phyloP scores from a whole-genome alignment of 352 stramenopile genomes.

The Stephanocyclus meneghinianus region DNA sequence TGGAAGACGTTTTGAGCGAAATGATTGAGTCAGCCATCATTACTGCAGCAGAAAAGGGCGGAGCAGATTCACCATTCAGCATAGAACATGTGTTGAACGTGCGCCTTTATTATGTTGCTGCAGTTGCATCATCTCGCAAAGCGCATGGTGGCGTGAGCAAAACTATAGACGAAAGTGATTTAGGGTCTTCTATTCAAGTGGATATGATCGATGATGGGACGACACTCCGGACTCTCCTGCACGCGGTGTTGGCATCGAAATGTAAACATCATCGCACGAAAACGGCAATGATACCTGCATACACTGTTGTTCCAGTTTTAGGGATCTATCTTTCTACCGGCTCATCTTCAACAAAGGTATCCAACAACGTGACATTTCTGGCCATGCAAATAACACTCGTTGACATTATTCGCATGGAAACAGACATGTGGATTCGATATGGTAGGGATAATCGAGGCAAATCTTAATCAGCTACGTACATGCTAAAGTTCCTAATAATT shows the following conservation, averaged over 20 bases:
- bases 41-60: slow-evolving; percentile 8
- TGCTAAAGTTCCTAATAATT: slow-evolving; percentile 48
- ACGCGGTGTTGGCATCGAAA: slow-evolving; percentile 43
- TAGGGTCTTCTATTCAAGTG: slow-evolving; percentile 12
- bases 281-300: slow-evolving; percentile 39
- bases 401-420: slow-evolving; percentile 49
- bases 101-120: slow-evolving; percentile 48
- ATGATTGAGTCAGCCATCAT: slow-evolving; percentile 51
- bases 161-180: not conserved
- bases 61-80: slow-evolving; percentile 19
- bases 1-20: slow-evolving; percentile 33
- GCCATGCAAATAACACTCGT: slow-evolving; percentile 56
- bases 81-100: slow-evolving; percentile 51
- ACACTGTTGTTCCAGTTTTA: slow-evolving; percentile 51
- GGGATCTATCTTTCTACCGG: slow-evolving; percentile 38
- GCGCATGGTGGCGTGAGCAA: not conserved
- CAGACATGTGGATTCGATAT: slow-evolving; percentile 54
- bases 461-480: no score
- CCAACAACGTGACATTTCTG: slow-evolving; percentile 22
- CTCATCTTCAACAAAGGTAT: not conserved
- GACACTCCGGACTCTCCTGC: slow-evolving; percentile 35
- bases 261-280: slow-evolving; percentile 18
- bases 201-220: slow-evolving; percentile 51
- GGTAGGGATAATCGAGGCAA: slow-evolving; percentile 5
- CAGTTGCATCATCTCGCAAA: slow-evolving; percentile 12